A percentile compares a stretch with the other conserved stretches of the same genome.
phyloP scores from a whole-genome alignment of 352 stramenopile species.

The Phytophthora pistaciae region DNA sequence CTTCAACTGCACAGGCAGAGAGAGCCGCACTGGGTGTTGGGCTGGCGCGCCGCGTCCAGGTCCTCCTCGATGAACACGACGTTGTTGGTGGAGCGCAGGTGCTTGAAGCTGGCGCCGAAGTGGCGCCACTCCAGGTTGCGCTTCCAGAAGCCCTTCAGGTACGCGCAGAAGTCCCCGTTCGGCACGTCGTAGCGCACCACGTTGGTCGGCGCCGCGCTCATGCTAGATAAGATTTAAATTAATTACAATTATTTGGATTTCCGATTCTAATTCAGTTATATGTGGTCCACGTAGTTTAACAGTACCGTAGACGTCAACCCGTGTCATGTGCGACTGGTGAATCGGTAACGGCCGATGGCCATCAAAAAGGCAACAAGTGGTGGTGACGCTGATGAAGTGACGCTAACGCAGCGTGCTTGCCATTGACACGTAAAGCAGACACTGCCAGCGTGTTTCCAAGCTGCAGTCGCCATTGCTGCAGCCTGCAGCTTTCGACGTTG shows the following conservation, averaged over 20 bases:
- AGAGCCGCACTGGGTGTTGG: conserved; percentile 63
- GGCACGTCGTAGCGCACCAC: conserved; percentile 66
- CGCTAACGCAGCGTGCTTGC: neutral
- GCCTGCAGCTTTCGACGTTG: too few relatives aligned
- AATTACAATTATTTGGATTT: conserved; percentile 1
- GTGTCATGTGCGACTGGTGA: neutral
- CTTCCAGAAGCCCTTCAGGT: conserved; percentile 86
- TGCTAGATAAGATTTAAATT: conserved; percentile 2
- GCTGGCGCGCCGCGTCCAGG: conserved; percentile 68
- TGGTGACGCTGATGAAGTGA: neutral
- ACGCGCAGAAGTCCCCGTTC: conserved; percentile 72
- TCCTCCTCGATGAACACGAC: conserved; percentile 86
- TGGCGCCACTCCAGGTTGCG: conserved; percentile 84
- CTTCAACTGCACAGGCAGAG: neutral
- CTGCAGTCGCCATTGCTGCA: neutral
- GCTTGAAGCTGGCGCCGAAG: conserved; percentile 81
- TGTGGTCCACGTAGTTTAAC: neutral
- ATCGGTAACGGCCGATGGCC: neutral
- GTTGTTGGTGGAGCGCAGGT: conserved; percentile 85
- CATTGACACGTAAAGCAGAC: neutral
- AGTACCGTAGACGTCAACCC: conserved; percentile 31
- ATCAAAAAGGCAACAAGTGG: neutral
- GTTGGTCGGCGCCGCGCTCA: conserved; percentile 38
- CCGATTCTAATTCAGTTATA: neutral
- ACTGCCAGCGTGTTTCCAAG: neutral